Base-by-base conservation (phyloP, 176 grass and related monocot genomes). In the Luzula sylvatica region DNA sequence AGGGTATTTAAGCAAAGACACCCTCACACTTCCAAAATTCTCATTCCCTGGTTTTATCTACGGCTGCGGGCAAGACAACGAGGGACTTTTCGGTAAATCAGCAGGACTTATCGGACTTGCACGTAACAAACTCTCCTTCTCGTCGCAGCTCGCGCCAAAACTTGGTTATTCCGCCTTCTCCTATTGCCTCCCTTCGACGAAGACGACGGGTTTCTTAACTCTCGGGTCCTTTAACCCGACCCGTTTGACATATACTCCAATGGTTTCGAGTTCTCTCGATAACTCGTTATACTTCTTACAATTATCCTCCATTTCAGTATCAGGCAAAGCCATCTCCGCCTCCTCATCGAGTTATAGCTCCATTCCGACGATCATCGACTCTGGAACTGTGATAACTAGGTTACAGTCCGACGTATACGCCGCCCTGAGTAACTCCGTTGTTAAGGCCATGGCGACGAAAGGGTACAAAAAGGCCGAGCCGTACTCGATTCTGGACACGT, bases 31-130 rank as follows among this genome's bases (percentile, higher is more conserved):
- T 3, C 46, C 46, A 23, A 23, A 8, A 11, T 51, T 13, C 3
- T n/a, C 7, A 6, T 52, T 77, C 27, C 47, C 55, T 9, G 46
- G 38, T 45, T 77, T 77, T 48, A 59, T 67, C 14, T 77, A 54
- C 38, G 73, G 73, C 14, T 77, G 73, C 49, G 73, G 65, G 22
- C 38, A 69, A 59, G 65, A 62, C 65, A 77, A 69, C 19, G 65
- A 69, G 46, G 65, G 65, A 19, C 73, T 69, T 47, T 69, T 69
- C 17, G 65, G 65, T 6, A 57, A 60, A 23, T 69, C 73, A 8
- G 55, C 54, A 7, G 73, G 73, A 16, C 53, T 69, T 23, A 64
- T 77, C 48, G 65, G 73, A 24, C 73, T 77, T 11, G 73, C 55
- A 43, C 53, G 56, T 15, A 56, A 62, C 47, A 28, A 52, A 19